Base-by-base conservation (phyloP, 148 eudicot genomes). In the Salicornia ramosissima region DNA sequence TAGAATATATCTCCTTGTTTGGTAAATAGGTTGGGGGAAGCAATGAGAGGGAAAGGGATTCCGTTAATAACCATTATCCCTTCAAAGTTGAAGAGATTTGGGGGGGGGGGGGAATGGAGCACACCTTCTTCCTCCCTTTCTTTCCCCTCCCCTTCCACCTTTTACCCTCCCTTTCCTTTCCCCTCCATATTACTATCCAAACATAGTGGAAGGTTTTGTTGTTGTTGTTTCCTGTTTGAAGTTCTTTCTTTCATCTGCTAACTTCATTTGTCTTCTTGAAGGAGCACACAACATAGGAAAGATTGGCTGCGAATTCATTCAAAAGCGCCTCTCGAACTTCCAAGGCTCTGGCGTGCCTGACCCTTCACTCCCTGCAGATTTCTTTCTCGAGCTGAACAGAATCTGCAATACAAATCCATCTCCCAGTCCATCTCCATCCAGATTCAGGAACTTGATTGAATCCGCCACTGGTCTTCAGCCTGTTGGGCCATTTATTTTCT, bases 271-370 rank as follows among this genome's bases (percentile, higher is more conserved):
- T 30, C 22, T 72, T n/a, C 45, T 42, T 67, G 19, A 57, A 83
- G 86, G 86, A 26, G 75, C 76, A 4, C 88, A 84, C 58, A 84
- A 77, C 70, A 82, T 84, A n/a, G 88, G 88, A 18, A 71, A 82
- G 54, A 82, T 82, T 21, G 78, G 82, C 0, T 84, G 88, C 29
- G 74, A 80, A 9, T 84, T 84, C 67, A 70, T 84, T 22, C 57
- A 13, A 58, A 69, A 66, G 1, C 39, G 85, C 55, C 59, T 84
- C 25, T 33, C 62, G 55, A 72, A 81, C 67, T 82, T 81, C 58
- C 29, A 28, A 12, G 72, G 71, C 28, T 74, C 87, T 6, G 74
- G 77, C 42, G 45, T 34, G 28, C 71, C 85, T 22, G 88, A 84
- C 71, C 78, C 81, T 5, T 59, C 81, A 1, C 63, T 84, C 49